Evolutionary conservation across 306 rosid genomes (phyloP), one percentile per base, ranked within the genome.

Genomic region (Echinosophora koreensis): DNA sequence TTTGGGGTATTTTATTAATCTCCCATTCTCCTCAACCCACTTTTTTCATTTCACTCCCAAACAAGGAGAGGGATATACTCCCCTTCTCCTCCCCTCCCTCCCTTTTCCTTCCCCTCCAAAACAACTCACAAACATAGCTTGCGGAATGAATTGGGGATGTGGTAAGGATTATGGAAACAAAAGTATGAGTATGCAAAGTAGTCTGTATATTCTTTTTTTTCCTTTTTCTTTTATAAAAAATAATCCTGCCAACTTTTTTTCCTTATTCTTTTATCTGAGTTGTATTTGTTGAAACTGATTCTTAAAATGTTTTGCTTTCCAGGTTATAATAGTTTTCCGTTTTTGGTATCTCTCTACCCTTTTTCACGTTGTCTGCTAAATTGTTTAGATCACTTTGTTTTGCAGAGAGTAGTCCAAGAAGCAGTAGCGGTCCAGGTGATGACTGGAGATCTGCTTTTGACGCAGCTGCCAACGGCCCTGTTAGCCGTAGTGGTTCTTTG

Each of bases 391-490:
- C 34, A 4, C 2, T 41, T 46, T 72, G 58, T 57, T 78, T 70
- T 67, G 86, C 95, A 94, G 97, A 92, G 84, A 87, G 92, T 70
- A 94, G 95, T 78, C 97, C 98, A 65, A 90, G 84, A 85, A 90
- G 90, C 81, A 72, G 83, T 10, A 86, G 86, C 9, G 88, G 86
- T 82, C 71, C 87, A 50, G 90, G 97, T 80, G 98, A 92, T 78
- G 98, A 94, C 80, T 94, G 98, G 98, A 81, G 88, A 84, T 66
- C 83, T 61, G 98, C 98, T 69, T 94, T 94, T 74, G 97, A 94
- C 81, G 94, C 97, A n/a, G 97, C 97, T 13, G 88, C 93, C 51
- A 90, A 87, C 71, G 93, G 93, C 56, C 76, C 95, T 10, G 80
- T 60, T 67, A 84, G 91, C 75, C 84, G 68, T 16, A 74, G 83